Evolutionary conservation across 2,329 filamentous ascomycete species (phyloP), one percentile per base, ranked within the genome.

Genomic region (Arachnomyces sp.): DNA sequence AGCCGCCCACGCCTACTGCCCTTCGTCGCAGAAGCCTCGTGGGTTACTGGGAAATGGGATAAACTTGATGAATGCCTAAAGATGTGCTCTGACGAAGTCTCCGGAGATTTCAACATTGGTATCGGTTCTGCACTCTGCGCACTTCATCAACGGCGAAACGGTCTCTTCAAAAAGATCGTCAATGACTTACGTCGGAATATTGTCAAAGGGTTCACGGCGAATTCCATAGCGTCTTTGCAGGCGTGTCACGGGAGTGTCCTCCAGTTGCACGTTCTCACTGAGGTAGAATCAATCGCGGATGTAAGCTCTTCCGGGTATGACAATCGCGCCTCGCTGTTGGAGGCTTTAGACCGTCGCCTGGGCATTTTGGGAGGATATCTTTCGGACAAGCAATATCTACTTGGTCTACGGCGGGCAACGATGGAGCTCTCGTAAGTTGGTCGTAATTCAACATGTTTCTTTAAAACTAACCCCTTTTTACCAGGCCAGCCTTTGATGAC

Each of bases 351-450:
- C 45, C 78, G 82, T 34, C 80, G 92, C n/a, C 67, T 98, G n/a
- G 84, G 89, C 49, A 74, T 93, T 1, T 70, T 98, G 2, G 92
- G 93, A 1, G 85, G 88, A 1, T 94, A 92, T 53, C 81, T 89
- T 29, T 78, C 81, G 38, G 89, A 98, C 58, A 98, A 98, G 59
- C 90, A 95, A 57, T 96, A 94, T 57, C 65, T 98, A 7, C 71
- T 99, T 18, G 84, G 88, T 1, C 73, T 96, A 31, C 79, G 89
- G 42, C 76, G 92, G 50, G 90, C 92, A 16, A 78, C 83, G 1
- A 94, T 98, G 86, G 79, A 89, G 49, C 61, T 93, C 42, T 78
- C 79, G 50, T 57, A 32, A 39, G 40, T 42, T 17, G n/a, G n/a
- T 28, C 28, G 13, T 15, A 36, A 20, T 32, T 38, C 7, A 39